A percentile compares a stretch with the other conserved stretches of the same genome.
phyloP scores from a whole-genome alignment of 1,284 basidiomycete genomes.

The Schizophyllum amplum region DNA sequence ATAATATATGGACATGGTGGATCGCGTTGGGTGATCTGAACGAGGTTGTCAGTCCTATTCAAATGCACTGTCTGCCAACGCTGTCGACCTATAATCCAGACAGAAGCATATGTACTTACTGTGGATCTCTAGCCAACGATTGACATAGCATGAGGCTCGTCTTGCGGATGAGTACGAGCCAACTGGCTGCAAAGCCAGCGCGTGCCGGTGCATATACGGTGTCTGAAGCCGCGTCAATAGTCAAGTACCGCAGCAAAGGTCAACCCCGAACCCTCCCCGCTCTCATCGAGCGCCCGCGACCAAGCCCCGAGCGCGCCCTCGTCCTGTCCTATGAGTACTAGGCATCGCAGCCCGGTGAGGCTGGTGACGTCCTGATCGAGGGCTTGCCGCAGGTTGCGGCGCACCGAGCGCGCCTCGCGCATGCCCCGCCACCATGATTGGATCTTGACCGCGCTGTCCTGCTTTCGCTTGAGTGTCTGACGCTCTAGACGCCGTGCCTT shows the following conservation, averaged over 20 bases:
- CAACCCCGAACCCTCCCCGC: constrained; percentile 32
- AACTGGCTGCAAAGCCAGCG: constrained; percentile 35
- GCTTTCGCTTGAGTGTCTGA: too few relatives aligned
- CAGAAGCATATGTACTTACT: constrained; percentile 27
- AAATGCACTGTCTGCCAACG: constrained; percentile 21
- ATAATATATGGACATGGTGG: background rate
- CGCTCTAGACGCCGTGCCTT: too few relatives aligned
- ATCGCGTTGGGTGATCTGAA: constrained; percentile 1
- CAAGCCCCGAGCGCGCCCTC: constrained; percentile 41
- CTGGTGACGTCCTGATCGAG: constrained; percentile 50
- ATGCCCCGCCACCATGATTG: too few relatives aligned
- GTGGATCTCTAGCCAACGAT: constrained; percentile 38
- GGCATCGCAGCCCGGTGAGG: too few relatives aligned
- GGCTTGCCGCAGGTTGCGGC: too few relatives aligned
- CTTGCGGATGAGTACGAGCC: constrained; percentile 49
- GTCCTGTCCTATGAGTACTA: constrained; percentile 50
- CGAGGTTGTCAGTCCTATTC: constrained; percentile 30
- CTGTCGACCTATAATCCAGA: too few relatives aligned
- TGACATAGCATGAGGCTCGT: constrained; percentile 39
- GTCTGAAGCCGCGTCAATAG: constrained; percentile 21
- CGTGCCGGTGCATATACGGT: constrained; percentile 32
- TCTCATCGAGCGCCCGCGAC: constrained; percentile 19
- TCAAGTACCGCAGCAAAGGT: background rate
- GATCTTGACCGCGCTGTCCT: too few relatives aligned
- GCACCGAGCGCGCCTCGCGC: too few relatives aligned